A percentile compares a stretch with the other conserved stretches of the same genome.
phyloP scores from a whole-genome alignment of 2,329 filamentous ascomycete species.

The Tolypocladium inflatum region DNA sequence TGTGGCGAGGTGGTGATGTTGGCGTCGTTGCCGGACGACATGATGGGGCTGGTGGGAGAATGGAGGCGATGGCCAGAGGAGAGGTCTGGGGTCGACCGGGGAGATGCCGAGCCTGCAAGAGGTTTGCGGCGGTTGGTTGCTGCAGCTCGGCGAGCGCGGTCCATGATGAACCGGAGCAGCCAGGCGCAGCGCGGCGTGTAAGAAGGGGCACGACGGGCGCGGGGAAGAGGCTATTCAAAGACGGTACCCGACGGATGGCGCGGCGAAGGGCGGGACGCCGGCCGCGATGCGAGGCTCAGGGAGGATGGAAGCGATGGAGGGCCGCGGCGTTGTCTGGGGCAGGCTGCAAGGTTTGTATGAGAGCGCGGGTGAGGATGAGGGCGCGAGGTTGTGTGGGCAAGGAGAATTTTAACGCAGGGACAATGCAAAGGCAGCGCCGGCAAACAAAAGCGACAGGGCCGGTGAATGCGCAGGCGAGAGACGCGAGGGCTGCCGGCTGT shows the following conservation, averaged over 20 bases:
- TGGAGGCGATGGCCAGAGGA: slow-evolving; percentile 17
- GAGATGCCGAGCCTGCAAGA: slow-evolving; percentile 21
- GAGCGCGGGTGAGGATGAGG: slow-evolving; percentile 4
- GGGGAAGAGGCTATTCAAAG: slow-evolving; percentile 2
- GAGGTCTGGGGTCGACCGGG: slow-evolving; percentile 19
- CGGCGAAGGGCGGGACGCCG: neutral
- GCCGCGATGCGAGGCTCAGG: neutral
- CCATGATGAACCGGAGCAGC: slow-evolving; percentile 23
- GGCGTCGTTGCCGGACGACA: slow-evolving; percentile 18
- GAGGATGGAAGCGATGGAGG: neutral
- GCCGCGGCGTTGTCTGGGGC: slow-evolving; percentile 1
- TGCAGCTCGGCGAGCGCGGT: slow-evolving; percentile 25
- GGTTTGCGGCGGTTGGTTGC: slow-evolving; percentile 21
- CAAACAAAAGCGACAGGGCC: neutral
- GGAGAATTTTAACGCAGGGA: neutral
- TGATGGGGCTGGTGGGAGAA: slow-evolving; percentile 19
- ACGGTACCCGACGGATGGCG: neutral
- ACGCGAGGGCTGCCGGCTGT: slow-evolving; percentile 4
- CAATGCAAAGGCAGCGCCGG: neutral
- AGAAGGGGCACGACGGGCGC: slow-evolving; percentile 10
- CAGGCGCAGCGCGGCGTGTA: slow-evolving; percentile 8
- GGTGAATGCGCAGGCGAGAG: slow-evolving; percentile 2
- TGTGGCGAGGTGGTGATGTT: slow-evolving; percentile 17
- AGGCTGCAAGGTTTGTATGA: slow-evolving; percentile 9
- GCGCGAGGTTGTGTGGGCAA: slow-evolving; percentile 2